phyloP scores from a whole-genome alignment of 1,284 basidiomycete species.

The Puccinia coronata region DNA sequence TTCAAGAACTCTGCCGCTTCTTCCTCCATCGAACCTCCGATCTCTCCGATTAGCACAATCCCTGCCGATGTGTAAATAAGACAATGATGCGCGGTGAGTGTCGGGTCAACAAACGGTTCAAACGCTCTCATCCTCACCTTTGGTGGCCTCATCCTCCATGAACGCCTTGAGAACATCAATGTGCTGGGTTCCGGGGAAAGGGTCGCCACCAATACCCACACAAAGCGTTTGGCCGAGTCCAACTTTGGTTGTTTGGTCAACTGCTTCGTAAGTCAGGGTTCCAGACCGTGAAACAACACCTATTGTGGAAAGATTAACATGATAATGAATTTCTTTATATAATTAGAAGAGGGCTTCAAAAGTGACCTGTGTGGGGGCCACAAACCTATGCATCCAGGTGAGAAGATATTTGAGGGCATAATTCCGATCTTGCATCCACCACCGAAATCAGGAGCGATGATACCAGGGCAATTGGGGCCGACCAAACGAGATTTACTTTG shows the following conservation, averaged over 20 bases:
- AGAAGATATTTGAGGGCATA: slow-evolving; percentile 69
- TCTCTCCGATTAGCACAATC: slow-evolving; percentile 98
- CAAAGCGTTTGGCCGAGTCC: slow-evolving; percentile 96
- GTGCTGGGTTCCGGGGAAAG: slow-evolving; percentile 96
- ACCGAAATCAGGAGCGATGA: slow-evolving; percentile 77
- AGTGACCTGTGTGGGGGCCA: background rate
- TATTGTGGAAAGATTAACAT: slow-evolving; percentile 55
- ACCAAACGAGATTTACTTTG: slow-evolving; percentile 94
- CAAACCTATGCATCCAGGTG: slow-evolving; percentile 52
- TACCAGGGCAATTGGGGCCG: slow-evolving; percentile 96
- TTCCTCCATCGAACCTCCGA: slow-evolving; percentile 99
- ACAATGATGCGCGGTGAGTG: background rate
- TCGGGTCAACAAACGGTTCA: background rate
- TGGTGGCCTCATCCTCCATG: slow-evolving; percentile 86
- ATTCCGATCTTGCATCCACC: slow-evolving; percentile 99
- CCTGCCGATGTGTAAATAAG: slow-evolving; percentile 62
- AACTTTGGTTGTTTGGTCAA: slow-evolving; percentile 89
- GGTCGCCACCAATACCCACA: slow-evolving; percentile 97
- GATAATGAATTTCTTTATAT: background rate
- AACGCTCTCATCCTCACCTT: slow-evolving; percentile 64
- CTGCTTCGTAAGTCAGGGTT: slow-evolving; percentile 88
- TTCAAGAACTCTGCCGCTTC: slow-evolving; percentile 89
- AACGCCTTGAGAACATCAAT: slow-evolving; percentile 95
- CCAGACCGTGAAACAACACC: slow-evolving; percentile 97
- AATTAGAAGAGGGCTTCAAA: background rate